Conservation (phyloP, 345 rosid genomes). For the Physaria fendleri region DNA sequence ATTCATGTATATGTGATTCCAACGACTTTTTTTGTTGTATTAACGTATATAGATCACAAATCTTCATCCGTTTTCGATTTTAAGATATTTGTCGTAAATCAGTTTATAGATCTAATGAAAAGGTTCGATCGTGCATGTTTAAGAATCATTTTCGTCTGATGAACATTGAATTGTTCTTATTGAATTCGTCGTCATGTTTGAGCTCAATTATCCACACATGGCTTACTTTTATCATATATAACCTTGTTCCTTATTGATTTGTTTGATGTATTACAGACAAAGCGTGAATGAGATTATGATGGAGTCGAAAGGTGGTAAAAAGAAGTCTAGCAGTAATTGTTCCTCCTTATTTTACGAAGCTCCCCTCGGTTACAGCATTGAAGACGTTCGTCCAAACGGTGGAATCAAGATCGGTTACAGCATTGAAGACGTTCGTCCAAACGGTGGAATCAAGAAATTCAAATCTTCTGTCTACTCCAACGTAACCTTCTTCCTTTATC, state of each 20-base stretch:
- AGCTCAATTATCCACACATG: background rate
- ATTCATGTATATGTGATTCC: background rate
- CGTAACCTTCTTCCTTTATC: constrained; percentile 26
- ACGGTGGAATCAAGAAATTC: constrained; percentile 99
- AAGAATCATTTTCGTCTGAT: no score
- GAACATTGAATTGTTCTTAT: no score
- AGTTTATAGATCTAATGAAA: no score
- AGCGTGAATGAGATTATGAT: constrained; percentile 77
- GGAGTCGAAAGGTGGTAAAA: constrained; percentile 96
- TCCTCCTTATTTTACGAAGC: constrained; percentile 83
- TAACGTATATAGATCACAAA: no score
- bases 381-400: constrained; percentile 95
- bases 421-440: constrained; percentile 96
- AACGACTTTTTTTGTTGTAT: background rate
- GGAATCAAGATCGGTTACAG: constrained; percentile 99
- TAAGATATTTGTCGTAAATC: no score
- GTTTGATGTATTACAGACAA: constrained; percentile 13
- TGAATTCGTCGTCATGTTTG: background rate
- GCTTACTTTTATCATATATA: background rate
- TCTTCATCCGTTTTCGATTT: no score
- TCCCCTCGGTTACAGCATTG: constrained; percentile 98
- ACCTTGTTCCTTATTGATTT: background rate
- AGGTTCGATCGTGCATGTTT: no score
- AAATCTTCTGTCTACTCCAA: constrained; percentile 93
- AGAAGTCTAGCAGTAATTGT: constrained; percentile 75